Percentiles rank a stretch among this genome's conserved stretches.
These are phyloP conservation scores for Penicillium alfredii DNA, from an alignment of 495 filamentous ascomycete species.

Conservation along the genomic window DNA sequence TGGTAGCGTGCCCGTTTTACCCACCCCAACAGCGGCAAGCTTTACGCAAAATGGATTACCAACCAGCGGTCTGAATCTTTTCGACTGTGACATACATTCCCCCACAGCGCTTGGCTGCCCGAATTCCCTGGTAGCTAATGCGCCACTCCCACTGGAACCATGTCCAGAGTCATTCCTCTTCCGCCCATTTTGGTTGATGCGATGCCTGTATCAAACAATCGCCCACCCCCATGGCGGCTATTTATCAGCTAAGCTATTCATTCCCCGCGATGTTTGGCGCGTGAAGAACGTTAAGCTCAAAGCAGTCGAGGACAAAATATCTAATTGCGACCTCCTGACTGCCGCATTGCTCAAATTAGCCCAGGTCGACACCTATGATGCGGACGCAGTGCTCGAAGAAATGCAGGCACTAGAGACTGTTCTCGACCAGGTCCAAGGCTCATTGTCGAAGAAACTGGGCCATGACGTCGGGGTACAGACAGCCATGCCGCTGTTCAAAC, in stretches of 20 bases:
- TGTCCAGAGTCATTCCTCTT: constrained; percentile 82
- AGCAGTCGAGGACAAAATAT: constrained; percentile 85
- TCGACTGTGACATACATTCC: constrained; percentile 78
- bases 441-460: constrained; percentile 76
- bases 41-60: constrained; percentile 51
- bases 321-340: constrained; percentile 87
- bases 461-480: constrained; percentile 82
- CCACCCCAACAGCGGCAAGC: constrained; percentile 58
- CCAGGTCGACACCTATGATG: constrained; percentile 79
- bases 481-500: constrained; percentile 59
- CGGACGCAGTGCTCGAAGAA: constrained; percentile 86
- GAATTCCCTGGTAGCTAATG: constrained; percentile 49
- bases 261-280: constrained; percentile 88
- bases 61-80: constrained; percentile 69
- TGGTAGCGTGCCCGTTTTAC: constrained; percentile 55
- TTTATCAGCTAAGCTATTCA: constrained; percentile 80
- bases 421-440: constrained; percentile 75
- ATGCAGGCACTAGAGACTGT: constrained; percentile 89
- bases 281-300: constrained; percentile 92
- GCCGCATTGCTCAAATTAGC: constrained; percentile 80
- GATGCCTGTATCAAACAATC: constrained; percentile 86
- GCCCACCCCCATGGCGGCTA: constrained; percentile 89
- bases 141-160: constrained; percentile 76
- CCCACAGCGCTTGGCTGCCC: constrained; percentile 62
- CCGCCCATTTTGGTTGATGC: constrained; percentile 94